A percentile compares a stretch with the other conserved stretches of the same genome.
Conservation (phyloP, 2,329 filamentous ascomycete genomes). For the Salinomyces thailandicus region DNA sequence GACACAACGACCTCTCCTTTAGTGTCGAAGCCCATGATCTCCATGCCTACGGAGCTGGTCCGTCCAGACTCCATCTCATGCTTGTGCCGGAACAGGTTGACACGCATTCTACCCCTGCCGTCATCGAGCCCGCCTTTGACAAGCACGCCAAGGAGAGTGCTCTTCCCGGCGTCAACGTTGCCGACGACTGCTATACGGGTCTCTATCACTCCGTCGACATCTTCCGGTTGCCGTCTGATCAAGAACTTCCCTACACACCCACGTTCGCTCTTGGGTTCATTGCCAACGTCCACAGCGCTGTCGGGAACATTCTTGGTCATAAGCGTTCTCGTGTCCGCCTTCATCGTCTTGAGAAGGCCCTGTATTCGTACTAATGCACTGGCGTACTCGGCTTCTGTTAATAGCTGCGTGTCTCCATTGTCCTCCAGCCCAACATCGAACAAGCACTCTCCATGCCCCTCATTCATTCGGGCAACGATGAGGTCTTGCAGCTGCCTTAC, state of each 20-base stretch:
- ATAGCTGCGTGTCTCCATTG: conserved; percentile 71
- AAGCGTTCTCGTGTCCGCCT: conserved; percentile 69
- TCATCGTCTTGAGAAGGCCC: conserved; percentile 51
- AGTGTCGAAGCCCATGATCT: conserved; percentile 95
- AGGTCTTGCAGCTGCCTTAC: conserved; percentile 54
- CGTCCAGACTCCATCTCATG: conserved; percentile 93
- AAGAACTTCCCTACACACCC: conserved; percentile 78
- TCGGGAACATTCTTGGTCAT: conserved; percentile 78
- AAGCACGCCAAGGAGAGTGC: conserved; percentile 86
- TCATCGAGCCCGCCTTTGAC: conserved; percentile 95
- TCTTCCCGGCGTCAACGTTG: conserved; percentile 95
- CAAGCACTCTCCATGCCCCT: conserved; percentile 79
- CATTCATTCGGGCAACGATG: conserved; percentile 58
- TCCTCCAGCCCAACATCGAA: conserved; percentile 91
- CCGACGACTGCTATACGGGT: conserved; percentile 93
- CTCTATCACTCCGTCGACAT: conserved; percentile 82
- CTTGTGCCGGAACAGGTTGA: conserved; percentile 95
- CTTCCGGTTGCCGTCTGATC: conserved; percentile 62
- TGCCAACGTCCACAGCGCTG: conserved; percentile 60
- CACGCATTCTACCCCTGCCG: conserved; percentile 81
- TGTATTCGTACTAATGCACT: conserved; percentile 56
- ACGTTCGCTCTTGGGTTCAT: conserved; percentile 53
- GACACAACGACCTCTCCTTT: conserved; percentile 72
- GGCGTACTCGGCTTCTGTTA: conserved; percentile 67
- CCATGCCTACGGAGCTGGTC: conserved; percentile 95